These are phyloP conservation scores for Aspergillus brunneoviolaceus DNA, from an alignment of 2,329 filamentous ascomycete genomes.

Conservation along the genomic window DNA sequence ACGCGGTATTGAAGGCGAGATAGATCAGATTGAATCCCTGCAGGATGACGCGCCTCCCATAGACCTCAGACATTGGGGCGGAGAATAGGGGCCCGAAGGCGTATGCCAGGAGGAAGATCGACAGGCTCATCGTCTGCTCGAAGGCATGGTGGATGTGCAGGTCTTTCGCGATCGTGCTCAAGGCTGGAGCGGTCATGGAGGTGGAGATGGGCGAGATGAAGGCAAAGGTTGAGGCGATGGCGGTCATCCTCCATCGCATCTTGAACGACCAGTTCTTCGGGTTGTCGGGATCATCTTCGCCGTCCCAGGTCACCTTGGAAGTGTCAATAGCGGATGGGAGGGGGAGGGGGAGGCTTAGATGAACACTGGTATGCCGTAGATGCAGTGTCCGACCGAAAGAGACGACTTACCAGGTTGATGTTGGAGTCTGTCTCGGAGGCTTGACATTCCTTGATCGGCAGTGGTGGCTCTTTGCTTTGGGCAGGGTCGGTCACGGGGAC, in stretches of 20 bases:
- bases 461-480: too few species aligned
- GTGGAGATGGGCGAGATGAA: slow-evolving; percentile 64
- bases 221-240: slow-evolving; percentile 58
- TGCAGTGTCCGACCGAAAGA: too few species aligned
- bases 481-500: too few species aligned
- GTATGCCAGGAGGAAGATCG: slow-evolving; percentile 56
- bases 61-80: slow-evolving; percentile 56
- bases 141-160: slow-evolving; percentile 52
- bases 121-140: slow-evolving; percentile 51
- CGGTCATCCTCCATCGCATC: slow-evolving; percentile 58
- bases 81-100: slow-evolving; percentile 53
- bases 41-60: slow-evolving; percentile 54
- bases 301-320: slow-evolving; percentile 48
- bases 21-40: slow-evolving; percentile 57
- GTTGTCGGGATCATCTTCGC: slow-evolving; percentile 50
- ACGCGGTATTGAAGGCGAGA: slow-evolving; percentile 59
- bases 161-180: slow-evolving; percentile 53
- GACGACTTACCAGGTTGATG: too few species aligned
- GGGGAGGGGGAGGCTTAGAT: too few species aligned
- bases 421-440: too few species aligned
- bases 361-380: too few species aligned
- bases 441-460: too few species aligned
- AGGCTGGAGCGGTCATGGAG: slow-evolving; percentile 56
- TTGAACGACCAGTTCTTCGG: slow-evolving; percentile 55
- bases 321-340: too few species aligned